Evolutionary conservation across 768 basidiomycete species (phyloP).

Genomic region (Podaxis pistillaris): DNA sequence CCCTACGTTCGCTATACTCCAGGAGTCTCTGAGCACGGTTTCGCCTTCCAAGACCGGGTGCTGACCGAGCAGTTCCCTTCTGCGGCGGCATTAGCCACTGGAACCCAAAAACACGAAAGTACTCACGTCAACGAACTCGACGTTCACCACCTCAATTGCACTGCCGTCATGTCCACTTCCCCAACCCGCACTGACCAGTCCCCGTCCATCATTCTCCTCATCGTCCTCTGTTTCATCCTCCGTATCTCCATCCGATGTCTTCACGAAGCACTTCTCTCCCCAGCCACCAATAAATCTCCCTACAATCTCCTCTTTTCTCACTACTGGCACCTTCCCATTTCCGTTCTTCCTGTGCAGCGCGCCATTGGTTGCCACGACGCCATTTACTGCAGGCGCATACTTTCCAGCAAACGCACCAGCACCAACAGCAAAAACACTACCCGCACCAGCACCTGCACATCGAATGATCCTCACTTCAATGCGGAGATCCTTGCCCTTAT

Average conservation of each 20-base stretch:
- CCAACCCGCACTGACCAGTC: conserved; percentile 69
- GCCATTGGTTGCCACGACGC: conserved; percentile 3
- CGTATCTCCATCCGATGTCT: conserved; percentile 27
- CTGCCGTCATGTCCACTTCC: conserved; percentile 79
- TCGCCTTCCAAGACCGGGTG: conserved; percentile 51
- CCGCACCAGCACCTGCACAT: conserved; percentile 31
- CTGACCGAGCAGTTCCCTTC: conserved; percentile 50
- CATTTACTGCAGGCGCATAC: conserved; percentile 12
- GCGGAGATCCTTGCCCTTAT: conserved; percentile 36
- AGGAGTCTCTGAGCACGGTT: conserved; percentile 66
- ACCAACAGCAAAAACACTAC: conserved; percentile 26
- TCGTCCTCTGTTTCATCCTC: conserved; percentile 26
- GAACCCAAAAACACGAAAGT: conserved; percentile 11
- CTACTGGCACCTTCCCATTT: conserved; percentile 17
- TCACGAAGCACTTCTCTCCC: conserved; percentile 36
- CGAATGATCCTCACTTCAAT: conserved; percentile 40
- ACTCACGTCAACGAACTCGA: conserved; percentile 63
- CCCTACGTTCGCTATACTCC: conserved; percentile 65
- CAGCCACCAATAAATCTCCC: conserved; percentile 47
- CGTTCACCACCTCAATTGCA: conserved; percentile 68
- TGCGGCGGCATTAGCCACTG: conserved; percentile 22
- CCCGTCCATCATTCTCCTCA: conserved; percentile 55
- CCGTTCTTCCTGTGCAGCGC: conserved; percentile 12
- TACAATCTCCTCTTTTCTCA: conserved; percentile 41
- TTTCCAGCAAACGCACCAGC: conserved; percentile 14